These are phyloP conservation scores for Euphorbia tirucalli DNA, from an alignment of 345 rosid genomes.

Conservation along the genomic window DNA sequence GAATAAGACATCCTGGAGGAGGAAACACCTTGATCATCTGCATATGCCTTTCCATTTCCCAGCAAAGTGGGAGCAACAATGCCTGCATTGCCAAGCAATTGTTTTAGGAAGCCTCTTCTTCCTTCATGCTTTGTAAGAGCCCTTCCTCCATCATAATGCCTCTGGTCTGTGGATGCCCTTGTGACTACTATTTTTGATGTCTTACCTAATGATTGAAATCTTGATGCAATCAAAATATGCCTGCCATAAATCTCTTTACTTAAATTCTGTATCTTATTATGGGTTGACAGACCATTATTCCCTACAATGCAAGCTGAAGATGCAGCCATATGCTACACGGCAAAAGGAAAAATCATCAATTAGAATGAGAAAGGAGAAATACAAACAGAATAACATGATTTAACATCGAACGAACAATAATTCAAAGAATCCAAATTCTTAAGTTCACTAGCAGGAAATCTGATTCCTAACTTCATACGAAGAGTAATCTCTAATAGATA, in stretches of 20 bases:
- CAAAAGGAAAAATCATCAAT: neutral
- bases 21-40: constrained; percentile 90
- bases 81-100: constrained; percentile 65
- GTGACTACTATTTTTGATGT: constrained; percentile 36
- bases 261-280: constrained; percentile 35
- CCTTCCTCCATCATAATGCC: constrained; percentile 63
- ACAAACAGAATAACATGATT: neutral
- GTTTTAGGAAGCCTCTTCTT: constrained; percentile 74
- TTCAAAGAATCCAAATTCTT: neutral
- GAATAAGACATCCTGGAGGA: constrained; percentile 99
- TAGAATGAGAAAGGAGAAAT: neutral
- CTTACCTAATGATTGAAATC: constrained; percentile 29
- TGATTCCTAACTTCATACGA: neutral
- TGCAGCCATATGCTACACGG: constrained; percentile 61
- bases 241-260: constrained; percentile 39
- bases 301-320: constrained; percentile 71
- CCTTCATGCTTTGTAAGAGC: no score
- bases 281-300: constrained; percentile 43
- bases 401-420: neutral
- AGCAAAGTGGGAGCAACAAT: constrained; percentile 54
- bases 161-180: constrained; percentile 55
- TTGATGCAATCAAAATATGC: constrained; percentile 36
- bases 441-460: neutral
- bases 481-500: neutral
- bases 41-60: constrained; percentile 67